Conservation (phyloP, 208 protist genomes). For the Crithidia sp. region DNA sequence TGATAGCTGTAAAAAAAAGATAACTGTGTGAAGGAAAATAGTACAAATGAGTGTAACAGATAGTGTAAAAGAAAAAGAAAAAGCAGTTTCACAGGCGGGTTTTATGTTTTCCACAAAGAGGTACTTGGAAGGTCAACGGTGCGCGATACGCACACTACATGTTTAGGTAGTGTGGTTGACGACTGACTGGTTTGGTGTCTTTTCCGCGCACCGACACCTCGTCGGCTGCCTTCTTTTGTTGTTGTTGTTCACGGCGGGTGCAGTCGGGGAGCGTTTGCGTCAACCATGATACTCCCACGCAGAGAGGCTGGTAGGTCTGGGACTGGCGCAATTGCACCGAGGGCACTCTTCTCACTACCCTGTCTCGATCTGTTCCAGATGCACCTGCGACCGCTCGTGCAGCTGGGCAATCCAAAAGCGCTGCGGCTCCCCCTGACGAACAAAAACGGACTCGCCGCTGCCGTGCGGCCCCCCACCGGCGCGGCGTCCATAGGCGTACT, state of each 20-base stretch:
- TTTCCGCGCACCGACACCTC: no score
- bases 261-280: no score
- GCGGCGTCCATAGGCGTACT: conserved; percentile 27
- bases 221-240: no score
- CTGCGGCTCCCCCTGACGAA: conserved; percentile 32
- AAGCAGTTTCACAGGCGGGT: background rate
- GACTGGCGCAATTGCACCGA: no score
- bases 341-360: conserved; percentile 3
- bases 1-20: background rate
- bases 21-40: background rate
- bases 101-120: no score
- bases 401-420: conserved; percentile 43
- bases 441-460: conserved; percentile 34
- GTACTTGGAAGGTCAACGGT: no score
- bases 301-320: no score
- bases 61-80: conserved; percentile 3
- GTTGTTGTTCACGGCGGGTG: no score
- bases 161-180: no score
- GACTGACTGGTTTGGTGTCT: no score
- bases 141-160: no score
- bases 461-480: conserved; percentile 25
- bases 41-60: background rate
- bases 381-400: conserved; percentile 33
- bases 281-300: no score
- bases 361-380: conserved; percentile 35